Evolutionary conservation across 176 grass and related monocot genomes (phyloP), one percentile per base, ranked within the genome.

Genomic region (Triticum monococcum): DNA sequence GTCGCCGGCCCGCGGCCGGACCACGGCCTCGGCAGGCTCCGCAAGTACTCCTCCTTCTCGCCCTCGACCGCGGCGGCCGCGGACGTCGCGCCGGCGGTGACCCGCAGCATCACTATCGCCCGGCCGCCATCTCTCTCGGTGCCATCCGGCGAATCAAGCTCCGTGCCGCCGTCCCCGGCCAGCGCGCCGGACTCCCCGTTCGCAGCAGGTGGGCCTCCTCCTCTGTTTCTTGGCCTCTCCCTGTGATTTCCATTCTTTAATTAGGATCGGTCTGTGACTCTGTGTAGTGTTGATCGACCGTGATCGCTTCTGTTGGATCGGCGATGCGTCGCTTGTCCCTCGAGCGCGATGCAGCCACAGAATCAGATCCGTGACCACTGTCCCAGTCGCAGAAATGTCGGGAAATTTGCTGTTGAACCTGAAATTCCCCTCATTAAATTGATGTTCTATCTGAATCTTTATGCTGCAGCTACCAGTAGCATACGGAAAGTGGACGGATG

Each of bases 1-100:
- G 83, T 98, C 45, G 95, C 95, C 37, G 95, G 95, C 12, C 95
- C 93, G 18, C 87, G 56, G 12, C 95, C 95, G 67, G 93, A 95
- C 24, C 84, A 88, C 66, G 93, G 95, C 77, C 87, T 98, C 67
- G 87, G 93, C 82, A 91, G 75, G 85, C 95, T 98, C 54, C 89
- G 95, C 36, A 98, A 85, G 86, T 88, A 77, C 86, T 72, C 85
- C 33, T 95, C 91, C 78, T 95, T 95, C 82, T 89, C 89, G 0
- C 86, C 77, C 1, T 89, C 95, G 11, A 54, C 14, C 50, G 5
- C 50, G 50, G 5, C 16, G 5, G 72, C 48, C 7, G 41, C 37
- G 2, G 62, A 24, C 25, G 79, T 74, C 2, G 18, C 30, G n/a
- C 78, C 68, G 37, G 23, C 72, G 67, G 84, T 98, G 63, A 90